These are phyloP conservation scores for Phylloporus scabripes DNA, from an alignment of 768 basidiomycete genomes.

Conservation along the genomic window DNA sequence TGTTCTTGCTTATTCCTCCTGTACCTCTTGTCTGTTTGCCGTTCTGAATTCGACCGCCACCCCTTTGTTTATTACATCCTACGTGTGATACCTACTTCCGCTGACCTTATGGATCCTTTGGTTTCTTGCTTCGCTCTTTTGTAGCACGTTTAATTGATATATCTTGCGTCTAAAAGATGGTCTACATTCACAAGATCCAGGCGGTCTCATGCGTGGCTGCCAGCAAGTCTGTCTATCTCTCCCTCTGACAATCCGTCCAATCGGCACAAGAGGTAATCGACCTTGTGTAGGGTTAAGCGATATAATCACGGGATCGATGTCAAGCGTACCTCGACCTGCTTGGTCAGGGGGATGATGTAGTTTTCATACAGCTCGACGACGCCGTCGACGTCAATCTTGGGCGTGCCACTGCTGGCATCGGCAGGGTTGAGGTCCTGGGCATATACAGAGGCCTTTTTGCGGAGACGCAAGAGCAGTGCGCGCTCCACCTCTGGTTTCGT, in stretches of 20 bases:
- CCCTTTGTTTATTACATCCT: slow-evolving; percentile 6
- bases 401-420: slow-evolving; percentile 38
- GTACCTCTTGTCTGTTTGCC: slow-evolving; percentile 6
- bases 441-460: slow-evolving; percentile 75
- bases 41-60: slow-evolving; percentile 2
- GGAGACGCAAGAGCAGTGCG: slow-evolving; percentile 73
- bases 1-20: slow-evolving; percentile 25
- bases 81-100: slow-evolving; percentile 22
- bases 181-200: slow-evolving; percentile 7
- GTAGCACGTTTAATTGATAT: slow-evolving; percentile 22
- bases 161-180: slow-evolving; percentile 15
- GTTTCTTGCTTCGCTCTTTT: slow-evolving; percentile 24
- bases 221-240: slow-evolving; percentile 64
- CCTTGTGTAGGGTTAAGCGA: slow-evolving; percentile 41
- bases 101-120: slow-evolving; percentile 14
- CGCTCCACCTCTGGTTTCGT: slow-evolving; percentile 97
- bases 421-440: slow-evolving; percentile 81
- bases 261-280: slow-evolving; percentile 90
- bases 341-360: slow-evolving; percentile 95
- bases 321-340: slow-evolving; percentile 87
- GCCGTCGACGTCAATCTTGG: slow-evolving; percentile 87
- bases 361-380: slow-evolving; percentile 92
- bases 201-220: slow-evolving; percentile 9
- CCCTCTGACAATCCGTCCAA: slow-evolving; percentile 79
- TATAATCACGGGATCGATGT: not conserved